Percentiles rank a stretch among this genome's conserved stretches.
These are phyloP conservation scores for Scopulariopsis brevicaulis DNA, from an alignment of 2,329 filamentous ascomycete genomes.

Conservation along the genomic window DNA sequence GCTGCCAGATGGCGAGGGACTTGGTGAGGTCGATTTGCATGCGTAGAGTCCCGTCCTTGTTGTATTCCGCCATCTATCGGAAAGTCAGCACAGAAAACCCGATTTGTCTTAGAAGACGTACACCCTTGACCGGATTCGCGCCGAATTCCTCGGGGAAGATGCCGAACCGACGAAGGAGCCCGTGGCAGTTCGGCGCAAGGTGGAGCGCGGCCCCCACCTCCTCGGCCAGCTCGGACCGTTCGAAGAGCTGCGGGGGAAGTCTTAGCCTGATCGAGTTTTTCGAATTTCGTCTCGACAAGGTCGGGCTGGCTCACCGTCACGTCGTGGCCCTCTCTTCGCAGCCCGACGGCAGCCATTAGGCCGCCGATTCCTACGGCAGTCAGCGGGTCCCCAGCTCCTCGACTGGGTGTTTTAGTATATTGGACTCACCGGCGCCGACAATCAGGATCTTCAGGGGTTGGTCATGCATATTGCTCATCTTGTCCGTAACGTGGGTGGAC, in stretches of 20 bases:
- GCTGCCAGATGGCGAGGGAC: constrained; percentile 29
- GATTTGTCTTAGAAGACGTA: background rate
- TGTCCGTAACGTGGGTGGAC: background rate
- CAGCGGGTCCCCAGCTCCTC: background rate
- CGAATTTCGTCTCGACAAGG: constrained; percentile 11
- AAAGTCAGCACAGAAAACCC: background rate
- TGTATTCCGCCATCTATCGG: constrained; percentile 21
- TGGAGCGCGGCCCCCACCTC: constrained; percentile 53
- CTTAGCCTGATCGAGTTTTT: no score
- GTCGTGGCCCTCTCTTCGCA: constrained; percentile 34
- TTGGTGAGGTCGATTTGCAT: constrained; percentile 20
- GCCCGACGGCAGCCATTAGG: constrained; percentile 32
- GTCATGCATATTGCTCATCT: background rate
- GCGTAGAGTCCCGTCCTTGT: constrained; percentile 21
- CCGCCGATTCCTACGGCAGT: constrained; percentile 30
- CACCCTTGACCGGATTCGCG: constrained; percentile 21
- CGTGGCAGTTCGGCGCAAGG: constrained; percentile 49
- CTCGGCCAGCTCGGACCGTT: constrained; percentile 41
- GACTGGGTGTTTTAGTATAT: background rate
- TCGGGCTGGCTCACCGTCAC: constrained; percentile 17
- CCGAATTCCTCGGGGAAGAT: constrained; percentile 24
- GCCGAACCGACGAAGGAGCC: constrained; percentile 32
- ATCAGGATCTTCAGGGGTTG: constrained; percentile 9
- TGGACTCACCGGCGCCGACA: constrained; percentile 11
- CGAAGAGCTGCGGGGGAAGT: constrained; percentile 29